phyloP scores from a whole-genome alignment of 768 basidiomycete genomes.

The Russula olivacea region DNA sequence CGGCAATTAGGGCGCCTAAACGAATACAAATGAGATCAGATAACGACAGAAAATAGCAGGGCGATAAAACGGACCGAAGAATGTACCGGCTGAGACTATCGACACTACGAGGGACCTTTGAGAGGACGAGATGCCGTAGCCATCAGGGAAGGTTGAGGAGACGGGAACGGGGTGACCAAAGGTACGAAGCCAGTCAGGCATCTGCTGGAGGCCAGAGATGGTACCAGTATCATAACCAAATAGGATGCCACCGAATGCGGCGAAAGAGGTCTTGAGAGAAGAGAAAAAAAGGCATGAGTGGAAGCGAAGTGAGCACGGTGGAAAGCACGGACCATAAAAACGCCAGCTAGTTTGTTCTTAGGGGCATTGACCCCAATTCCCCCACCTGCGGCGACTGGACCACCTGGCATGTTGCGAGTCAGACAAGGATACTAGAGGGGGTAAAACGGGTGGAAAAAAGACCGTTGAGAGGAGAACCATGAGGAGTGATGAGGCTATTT shows the following conservation, averaged over 20 bases:
- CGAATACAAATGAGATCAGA: slow-evolving; percentile 5
- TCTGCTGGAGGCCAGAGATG: slow-evolving; percentile 70
- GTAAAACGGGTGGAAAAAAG: background rate
- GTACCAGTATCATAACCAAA: slow-evolving; percentile 80
- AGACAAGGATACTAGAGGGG: background rate
- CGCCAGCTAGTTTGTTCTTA: slow-evolving; percentile 30
- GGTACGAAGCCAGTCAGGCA: slow-evolving; percentile 50
- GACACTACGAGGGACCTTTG: slow-evolving; percentile 50
- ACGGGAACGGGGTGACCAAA: slow-evolving; percentile 38
- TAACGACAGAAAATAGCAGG: slow-evolving; percentile 13
- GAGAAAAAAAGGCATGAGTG: background rate
- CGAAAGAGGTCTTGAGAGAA: slow-evolving; percentile 30
- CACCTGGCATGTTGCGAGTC: slow-evolving; percentile 24
- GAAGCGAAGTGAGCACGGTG: background rate
- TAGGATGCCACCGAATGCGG: slow-evolving; percentile 39
- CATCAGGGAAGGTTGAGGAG: slow-evolving; percentile 19
- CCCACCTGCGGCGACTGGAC: slow-evolving; percentile 19
- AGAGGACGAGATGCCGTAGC: slow-evolving; percentile 37
- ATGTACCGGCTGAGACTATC: slow-evolving; percentile 84
- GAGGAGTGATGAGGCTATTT: slow-evolving; percentile 4
- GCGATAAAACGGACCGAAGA: slow-evolving; percentile 46
- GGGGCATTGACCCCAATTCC: slow-evolving; percentile 23
- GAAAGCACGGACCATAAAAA: slow-evolving; percentile 32
- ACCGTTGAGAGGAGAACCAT: slow-evolving; percentile 6
- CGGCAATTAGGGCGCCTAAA: slow-evolving; percentile 48